These are phyloP conservation scores for Fomitopsis betulina DNA, from an alignment of 1,284 basidiomycete species.

Conservation along the genomic window DNA sequence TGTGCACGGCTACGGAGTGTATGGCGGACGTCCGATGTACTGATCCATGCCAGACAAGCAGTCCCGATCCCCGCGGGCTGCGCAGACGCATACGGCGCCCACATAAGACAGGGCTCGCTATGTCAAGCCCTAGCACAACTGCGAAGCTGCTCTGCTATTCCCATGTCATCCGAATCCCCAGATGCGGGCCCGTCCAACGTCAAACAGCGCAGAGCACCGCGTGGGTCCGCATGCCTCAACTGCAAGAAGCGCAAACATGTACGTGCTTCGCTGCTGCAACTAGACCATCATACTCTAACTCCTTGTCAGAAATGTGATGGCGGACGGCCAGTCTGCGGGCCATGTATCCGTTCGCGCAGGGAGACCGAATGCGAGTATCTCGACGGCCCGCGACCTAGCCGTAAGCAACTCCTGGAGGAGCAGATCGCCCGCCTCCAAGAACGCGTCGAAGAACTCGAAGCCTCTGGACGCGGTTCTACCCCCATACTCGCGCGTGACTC, in stretches of 20 bases:
- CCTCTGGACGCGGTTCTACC: constrained; percentile 11
- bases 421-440: constrained; percentile 23
- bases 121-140: neutral
- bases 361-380: constrained; percentile 29
- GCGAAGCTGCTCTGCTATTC: neutral
- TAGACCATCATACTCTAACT: neutral
- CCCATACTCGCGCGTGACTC: constrained; percentile 6
- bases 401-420: constrained; percentile 27
- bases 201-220: constrained; percentile 19
- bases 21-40: neutral
- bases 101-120: neutral
- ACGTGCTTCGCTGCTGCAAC: neutral
- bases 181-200: constrained; percentile 1
- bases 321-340: constrained; percentile 24
- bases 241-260: constrained; percentile 25
- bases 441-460: constrained; percentile 24
- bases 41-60: neutral
- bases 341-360: constrained; percentile 23
- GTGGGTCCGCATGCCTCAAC: constrained; percentile 28
- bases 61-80: neutral
- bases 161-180: neutral
- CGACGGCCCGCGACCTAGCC: constrained; percentile 25
- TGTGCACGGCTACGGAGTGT: constrained; percentile 1
- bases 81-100: neutral
- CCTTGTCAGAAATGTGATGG: constrained; percentile 26